Evolutionary conservation across 2,329 filamentous ascomycete species (phyloP).

Genomic region (Dothideomycetidae sp.): DNA sequence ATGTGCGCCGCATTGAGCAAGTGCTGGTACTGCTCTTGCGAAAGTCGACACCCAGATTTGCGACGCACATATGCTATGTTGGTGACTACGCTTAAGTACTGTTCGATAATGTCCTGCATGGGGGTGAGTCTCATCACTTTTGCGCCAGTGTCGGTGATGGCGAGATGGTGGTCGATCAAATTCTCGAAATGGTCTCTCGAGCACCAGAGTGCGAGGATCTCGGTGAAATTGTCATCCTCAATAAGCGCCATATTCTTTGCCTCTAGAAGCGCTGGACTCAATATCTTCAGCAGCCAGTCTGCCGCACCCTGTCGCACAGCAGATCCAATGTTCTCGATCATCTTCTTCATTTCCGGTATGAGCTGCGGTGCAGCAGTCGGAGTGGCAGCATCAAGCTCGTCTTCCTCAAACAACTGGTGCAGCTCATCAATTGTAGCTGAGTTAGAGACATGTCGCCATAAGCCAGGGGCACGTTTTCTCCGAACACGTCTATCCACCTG

Average conservation of each 20-base stretch:
- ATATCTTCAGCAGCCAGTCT: slow-evolving; percentile 1
- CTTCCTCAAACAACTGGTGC: neutral
- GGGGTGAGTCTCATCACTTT: slow-evolving; percentile 29
- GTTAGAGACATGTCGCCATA: neutral
- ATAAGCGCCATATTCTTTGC: slow-evolving; percentile 26
- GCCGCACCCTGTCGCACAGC: slow-evolving; percentile 5
- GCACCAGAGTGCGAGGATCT: slow-evolving; percentile 48
- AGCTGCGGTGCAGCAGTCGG: neutral
- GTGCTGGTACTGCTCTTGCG: slow-evolving; percentile 36
- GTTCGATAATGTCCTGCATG: slow-evolving; percentile 25
- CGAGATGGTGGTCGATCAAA: slow-evolving; percentile 32
- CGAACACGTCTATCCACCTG: too few species aligned
- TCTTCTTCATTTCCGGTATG: neutral
- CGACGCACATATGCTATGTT: slow-evolving; percentile 27
- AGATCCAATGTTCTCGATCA: neutral
- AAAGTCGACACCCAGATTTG: slow-evolving; percentile 24
- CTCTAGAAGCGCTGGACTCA: slow-evolving; percentile 13
- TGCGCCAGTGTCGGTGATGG: slow-evolving; percentile 36
- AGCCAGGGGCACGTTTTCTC: too few species aligned
- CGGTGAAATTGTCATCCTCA: slow-evolving; percentile 44
- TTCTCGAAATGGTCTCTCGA: slow-evolving; percentile 38
- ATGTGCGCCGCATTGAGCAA: slow-evolving; percentile 38
- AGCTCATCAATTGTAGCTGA: neutral
- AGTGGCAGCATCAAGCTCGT: neutral
- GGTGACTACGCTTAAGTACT: slow-evolving; percentile 26